Conservation (phyloP, 306 rosid species). For the Arachis hypogaea region DNA sequence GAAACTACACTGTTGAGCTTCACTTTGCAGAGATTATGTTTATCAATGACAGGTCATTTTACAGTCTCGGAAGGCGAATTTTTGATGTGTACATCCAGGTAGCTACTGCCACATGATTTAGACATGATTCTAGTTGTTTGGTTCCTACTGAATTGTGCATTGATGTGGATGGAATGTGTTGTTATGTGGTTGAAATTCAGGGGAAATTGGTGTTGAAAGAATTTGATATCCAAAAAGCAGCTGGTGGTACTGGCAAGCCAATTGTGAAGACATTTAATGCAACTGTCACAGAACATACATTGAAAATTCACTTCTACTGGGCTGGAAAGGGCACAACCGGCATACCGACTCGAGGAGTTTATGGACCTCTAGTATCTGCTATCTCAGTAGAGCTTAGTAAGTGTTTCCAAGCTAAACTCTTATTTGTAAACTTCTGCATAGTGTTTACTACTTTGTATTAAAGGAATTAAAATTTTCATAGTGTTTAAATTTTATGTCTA, state of each 20-base stretch:
- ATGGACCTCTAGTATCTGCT: conserved; percentile 92
- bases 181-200: conserved; percentile 50
- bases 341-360: conserved; percentile 85
- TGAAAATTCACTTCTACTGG: conserved; percentile 88
- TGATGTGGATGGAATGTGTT: conserved; percentile 38
- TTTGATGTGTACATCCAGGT: conserved; percentile 93
- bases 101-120: conserved; percentile 17
- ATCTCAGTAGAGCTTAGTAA: conserved; percentile 90
- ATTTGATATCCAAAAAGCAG: conserved; percentile 75
- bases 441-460: not conserved
- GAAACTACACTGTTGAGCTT: conserved; percentile 75
- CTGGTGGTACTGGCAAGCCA: conserved; percentile 75
- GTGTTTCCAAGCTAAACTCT: conserved; percentile 33
- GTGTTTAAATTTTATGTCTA: conserved; percentile 15
- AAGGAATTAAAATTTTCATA: too few species aligned
- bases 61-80: conserved; percentile 70
- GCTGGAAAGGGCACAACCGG: conserved; percentile 99
- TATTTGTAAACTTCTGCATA: conserved; percentile 4
- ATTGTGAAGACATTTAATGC: conserved; percentile 60
- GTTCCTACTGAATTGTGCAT: conserved; percentile 22
- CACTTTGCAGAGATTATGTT: conserved; percentile 94
- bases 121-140: conserved; percentile 16
- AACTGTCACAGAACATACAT: conserved; percentile 56
- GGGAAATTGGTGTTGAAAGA: conserved; percentile 74
- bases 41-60: conserved; percentile 58